Evolutionary conservation across 2,329 filamentous ascomycete genomes (phyloP).

Genomic region (Metarhizium brunneum): DNA sequence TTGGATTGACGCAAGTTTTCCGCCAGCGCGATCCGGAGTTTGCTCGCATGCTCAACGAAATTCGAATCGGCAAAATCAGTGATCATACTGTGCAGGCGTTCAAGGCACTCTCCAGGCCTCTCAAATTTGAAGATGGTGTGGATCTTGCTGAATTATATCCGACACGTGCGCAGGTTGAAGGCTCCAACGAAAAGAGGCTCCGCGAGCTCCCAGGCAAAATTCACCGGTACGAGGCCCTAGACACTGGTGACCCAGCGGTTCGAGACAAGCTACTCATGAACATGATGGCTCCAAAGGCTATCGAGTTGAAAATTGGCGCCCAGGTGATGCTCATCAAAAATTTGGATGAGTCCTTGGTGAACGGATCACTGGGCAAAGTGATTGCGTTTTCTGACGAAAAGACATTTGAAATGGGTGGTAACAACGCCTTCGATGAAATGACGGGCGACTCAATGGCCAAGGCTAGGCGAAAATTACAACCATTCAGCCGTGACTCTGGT

Average conservation of each 20-base stretch:
- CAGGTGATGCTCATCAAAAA: slow-evolving; percentile 99
- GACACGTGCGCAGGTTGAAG: slow-evolving; percentile 80
- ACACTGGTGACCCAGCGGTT: slow-evolving; percentile 62
- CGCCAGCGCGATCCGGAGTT: slow-evolving; percentile 87
- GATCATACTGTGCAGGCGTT: slow-evolving; percentile 71
- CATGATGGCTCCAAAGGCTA: slow-evolving; percentile 81
- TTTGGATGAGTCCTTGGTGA: slow-evolving; percentile 86
- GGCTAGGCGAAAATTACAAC: slow-evolving; percentile 48
- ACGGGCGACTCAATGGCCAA: slow-evolving; percentile 34
- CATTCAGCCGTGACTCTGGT: slow-evolving; percentile 33
- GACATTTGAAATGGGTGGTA: slow-evolving; percentile 27
- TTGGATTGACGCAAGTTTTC: slow-evolving; percentile 91
- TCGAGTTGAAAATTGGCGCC: slow-evolving; percentile 80
- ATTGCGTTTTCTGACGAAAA: slow-evolving; percentile 32
- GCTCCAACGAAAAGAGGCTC: slow-evolving; percentile 71
- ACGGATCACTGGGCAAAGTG: slow-evolving; percentile 85
- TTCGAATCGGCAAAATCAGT: slow-evolving; percentile 79
- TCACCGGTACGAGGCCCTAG: slow-evolving; percentile 62
- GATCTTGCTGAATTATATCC: slow-evolving; percentile 79
- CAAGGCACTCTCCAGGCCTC: slow-evolving; percentile 58
- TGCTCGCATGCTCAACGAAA: slow-evolving; percentile 93
- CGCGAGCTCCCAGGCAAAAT: slow-evolving; percentile 57
- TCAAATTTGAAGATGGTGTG: slow-evolving; percentile 65
- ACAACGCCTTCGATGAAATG: slow-evolving; percentile 34
- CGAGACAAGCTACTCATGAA: slow-evolving; percentile 74